Conservation (phyloP, 208 protist species). For the Leishmania major region DNA sequence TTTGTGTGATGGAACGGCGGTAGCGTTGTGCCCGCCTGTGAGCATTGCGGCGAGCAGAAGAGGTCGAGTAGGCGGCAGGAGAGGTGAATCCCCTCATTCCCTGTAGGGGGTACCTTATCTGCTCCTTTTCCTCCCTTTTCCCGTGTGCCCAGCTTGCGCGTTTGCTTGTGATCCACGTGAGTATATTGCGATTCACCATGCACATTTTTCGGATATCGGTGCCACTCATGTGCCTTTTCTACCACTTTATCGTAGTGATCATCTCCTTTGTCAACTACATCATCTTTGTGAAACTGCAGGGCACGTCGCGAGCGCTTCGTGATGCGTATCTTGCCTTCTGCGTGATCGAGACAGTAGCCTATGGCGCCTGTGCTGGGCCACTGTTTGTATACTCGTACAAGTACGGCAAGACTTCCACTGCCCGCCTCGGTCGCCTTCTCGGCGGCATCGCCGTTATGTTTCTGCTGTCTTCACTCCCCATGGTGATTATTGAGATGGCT, state of each 20-base stretch:
- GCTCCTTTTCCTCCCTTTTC: background rate
- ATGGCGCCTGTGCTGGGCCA: slow-evolving; percentile 44
- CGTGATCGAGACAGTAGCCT: slow-evolving; percentile 56
- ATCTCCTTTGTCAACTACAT: slow-evolving; percentile 61
- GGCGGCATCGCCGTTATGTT: slow-evolving; percentile 68
- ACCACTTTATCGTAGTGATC: slow-evolving; percentile 59
- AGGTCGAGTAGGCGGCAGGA: background rate
- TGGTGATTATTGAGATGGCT: slow-evolving; percentile 55
- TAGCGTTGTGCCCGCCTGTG: background rate
- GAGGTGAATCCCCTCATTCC: background rate
- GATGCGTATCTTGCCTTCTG: slow-evolving; percentile 60
- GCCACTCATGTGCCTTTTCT: slow-evolving; percentile 66
- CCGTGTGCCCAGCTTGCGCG: background rate
- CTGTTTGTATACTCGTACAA: slow-evolving; percentile 86
- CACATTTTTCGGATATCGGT: slow-evolving; percentile 60
- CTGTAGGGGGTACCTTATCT: background rate
- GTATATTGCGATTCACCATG: slow-evolving; percentile 25
- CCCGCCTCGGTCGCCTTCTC: slow-evolving; percentile 37
- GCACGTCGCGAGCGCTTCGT: slow-evolving; percentile 4
- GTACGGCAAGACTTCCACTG: slow-evolving; percentile 53
- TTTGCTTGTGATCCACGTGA: background rate
- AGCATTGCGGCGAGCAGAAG: background rate
- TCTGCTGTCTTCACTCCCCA: slow-evolving; percentile 58
- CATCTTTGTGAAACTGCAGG: slow-evolving; percentile 35
- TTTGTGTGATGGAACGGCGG: background rate